Conservation (phyloP, 306 rosid genomes). For the Cucumis hystrix region DNA sequence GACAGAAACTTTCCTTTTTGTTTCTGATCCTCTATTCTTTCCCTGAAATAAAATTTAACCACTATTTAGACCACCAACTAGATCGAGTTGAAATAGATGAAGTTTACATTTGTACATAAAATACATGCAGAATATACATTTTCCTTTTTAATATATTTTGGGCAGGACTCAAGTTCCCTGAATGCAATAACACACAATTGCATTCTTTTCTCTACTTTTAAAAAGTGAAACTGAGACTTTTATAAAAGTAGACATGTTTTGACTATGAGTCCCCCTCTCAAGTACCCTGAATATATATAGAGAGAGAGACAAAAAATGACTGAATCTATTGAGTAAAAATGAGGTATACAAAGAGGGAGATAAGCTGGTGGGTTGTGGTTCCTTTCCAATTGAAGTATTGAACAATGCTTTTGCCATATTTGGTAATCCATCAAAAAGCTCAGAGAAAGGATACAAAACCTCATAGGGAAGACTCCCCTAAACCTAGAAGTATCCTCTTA, state of each 20-base stretch:
- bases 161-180: background rate
- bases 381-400: background rate
- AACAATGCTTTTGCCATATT: background rate
- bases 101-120: background rate
- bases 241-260: background rate
- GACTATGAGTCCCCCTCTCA: background rate
- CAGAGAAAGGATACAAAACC: background rate
- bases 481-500: background rate
- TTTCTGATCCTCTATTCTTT: slow-evolving; percentile 31
- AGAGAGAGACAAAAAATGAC: background rate
- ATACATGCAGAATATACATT: background rate
- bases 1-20: slow-evolving; percentile 23
- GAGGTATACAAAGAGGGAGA: background rate
- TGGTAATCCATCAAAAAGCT: background rate
- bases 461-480: background rate
- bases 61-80: background rate
- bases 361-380: background rate
- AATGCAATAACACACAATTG: background rate
- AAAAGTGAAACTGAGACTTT: background rate
- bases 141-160: background rate
- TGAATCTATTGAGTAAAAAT: background rate
- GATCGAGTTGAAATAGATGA: background rate
- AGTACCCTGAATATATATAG: background rate
- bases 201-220: background rate
- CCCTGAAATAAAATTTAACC: slow-evolving; percentile 16